Base-by-base conservation (phyloP, 1,284 basidiomycete species). In the Austroboletus novae-zelandiae region DNA sequence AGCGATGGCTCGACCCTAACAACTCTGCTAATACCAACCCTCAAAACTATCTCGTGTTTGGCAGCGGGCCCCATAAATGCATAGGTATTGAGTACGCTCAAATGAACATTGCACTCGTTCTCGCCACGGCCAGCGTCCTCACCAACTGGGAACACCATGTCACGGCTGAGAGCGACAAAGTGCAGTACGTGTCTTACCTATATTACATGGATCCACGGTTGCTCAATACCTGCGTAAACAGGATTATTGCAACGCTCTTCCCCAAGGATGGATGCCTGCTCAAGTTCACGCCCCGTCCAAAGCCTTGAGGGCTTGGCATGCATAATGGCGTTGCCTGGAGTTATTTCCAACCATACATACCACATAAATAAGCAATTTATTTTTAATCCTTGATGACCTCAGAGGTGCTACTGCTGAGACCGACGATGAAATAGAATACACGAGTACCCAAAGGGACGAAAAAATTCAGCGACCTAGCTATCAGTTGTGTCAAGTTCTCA, bases 11-110 rank as follows among this genome's bases (percentile, higher is more conserved):
- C 45, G 89, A 94, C 61, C 81, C 88, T 48, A 72, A 84, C n/a
- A 81, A 84, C 62, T 73, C 78, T 42, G 94, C 94, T 31, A 92
- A 94, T 71, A 72, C 78, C 60, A 91, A 91, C 71, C 92, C 94
- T 42, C 89, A 92, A 73, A 97, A 98, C 75, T 99, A 93, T 70
- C 84, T 99, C 57, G 93, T 98, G 27, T 99, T 95, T 70, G 96
- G 96, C 50, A 86, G 83, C 57, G 96, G 96, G 9, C 93, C 95
- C 46, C 94, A 96, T 73, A 86, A 84, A 65, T 98, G 95, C 73
- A 95, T 98, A 57, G 96, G 93, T 35, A 68, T 92, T 51, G 92
- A 97, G 70, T 98, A 99, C 68, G 94, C 94, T 37, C 81, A 81
- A 60, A 88, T 94, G 84, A 96, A 98, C 71, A 91, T 98, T 49